Evolutionary conservation across 2,329 filamentous ascomycete species (phyloP), one percentile per base, ranked within the genome.

Genomic region (Sporothrix euskadiensis): DNA sequence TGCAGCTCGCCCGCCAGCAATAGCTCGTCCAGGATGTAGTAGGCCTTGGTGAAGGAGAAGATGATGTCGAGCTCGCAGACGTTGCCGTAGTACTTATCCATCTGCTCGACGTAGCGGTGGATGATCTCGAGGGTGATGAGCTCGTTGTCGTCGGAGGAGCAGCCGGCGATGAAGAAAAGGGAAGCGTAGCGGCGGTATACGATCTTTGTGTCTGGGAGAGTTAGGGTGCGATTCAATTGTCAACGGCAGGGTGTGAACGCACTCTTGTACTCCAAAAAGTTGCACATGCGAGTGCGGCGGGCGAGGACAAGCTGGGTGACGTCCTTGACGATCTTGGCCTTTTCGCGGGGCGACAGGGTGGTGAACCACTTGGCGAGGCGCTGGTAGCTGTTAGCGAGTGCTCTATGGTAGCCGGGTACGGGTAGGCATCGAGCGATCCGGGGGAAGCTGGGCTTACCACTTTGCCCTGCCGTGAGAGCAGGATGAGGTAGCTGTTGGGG

Each of bases 11-110:
- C 96, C 6, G 96, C 96, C 78, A 99, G 87, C 77, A 99, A 87
- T 75, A 99, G 88, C 84, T 99, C 96, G 81, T 99, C 96, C 65
- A 99, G 89, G 78, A 99, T 99, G 84, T 98, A 99, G 84, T 99
- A 99, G 74, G 96, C 96, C 84, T 99, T 99, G 79, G 97, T 97
- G 83, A 99, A 99, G 82, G 97, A 98, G 89, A 99, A 99, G 83
- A 99, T 99, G 84, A 98, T 98, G 83, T 98, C 94, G 77, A 99
- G 89, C 85, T 99, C 96, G 90, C 96, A 99, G 74, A 99, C 96
- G 83, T 99, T 99, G 83, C 96, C 96, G 83, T 98, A 99, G 86
- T 99, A 99, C 83, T 99, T 99, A 88, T 99, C 96, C 96, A 99
- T 99, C 85, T 99, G 96, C 84, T 99, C 96, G 81, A 99, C 96